A percentile compares a stretch with the other conserved stretches of the same genome.
These are phyloP conservation scores for Yarrowia sp. DNA, from an alignment of 805 yeast species.

Conservation along the genomic window DNA sequence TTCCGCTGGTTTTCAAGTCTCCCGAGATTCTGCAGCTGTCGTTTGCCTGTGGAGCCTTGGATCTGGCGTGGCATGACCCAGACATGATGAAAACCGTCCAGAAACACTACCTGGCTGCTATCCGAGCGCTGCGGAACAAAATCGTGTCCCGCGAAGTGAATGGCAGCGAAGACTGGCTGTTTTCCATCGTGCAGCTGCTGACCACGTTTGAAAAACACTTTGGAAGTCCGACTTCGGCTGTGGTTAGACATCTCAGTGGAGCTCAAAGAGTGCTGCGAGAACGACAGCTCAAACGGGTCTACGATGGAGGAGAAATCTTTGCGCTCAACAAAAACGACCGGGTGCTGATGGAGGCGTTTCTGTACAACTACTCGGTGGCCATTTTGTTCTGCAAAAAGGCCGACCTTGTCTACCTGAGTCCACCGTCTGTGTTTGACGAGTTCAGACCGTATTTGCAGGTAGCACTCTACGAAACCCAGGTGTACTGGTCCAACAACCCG, in stretches of 20 bases:
- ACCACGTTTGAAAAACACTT: conserved; percentile 28
- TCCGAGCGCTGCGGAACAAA: conserved; percentile 15
- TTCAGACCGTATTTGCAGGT: conserved; percentile 26
- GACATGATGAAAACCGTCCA: conserved; percentile 29
- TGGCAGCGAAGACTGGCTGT: conserved; percentile 29
- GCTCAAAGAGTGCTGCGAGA: conserved; percentile 17
- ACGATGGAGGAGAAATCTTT: conserved; percentile 30
- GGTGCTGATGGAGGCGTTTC: conserved; percentile 25
- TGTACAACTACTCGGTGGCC: conserved; percentile 36
- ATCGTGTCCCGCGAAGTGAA: conserved; percentile 11
- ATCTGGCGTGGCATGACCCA: conserved; percentile 27
- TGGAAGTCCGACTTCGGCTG: conserved; percentile 18
- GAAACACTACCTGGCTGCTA: conserved; percentile 20
- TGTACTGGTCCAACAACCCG: conserved; percentile 33
- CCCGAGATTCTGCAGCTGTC: conserved; percentile 26
- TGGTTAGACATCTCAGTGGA: conserved; percentile 23
- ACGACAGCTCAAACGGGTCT: conserved; percentile 21
- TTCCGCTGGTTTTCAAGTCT: conserved; percentile 37
- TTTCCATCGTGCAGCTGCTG: conserved; percentile 21
- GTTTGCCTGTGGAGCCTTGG: conserved; percentile 37
- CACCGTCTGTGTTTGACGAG: conserved; percentile 27
- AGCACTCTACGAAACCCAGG: conserved; percentile 15
- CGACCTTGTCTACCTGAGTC: conserved; percentile 6
- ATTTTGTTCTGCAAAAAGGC: conserved; percentile 17
- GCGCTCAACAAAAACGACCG: conserved; percentile 37